Conservation (phyloP, 2,329 filamentous ascomycete species). For the Pleoardoris graminearum region DNA sequence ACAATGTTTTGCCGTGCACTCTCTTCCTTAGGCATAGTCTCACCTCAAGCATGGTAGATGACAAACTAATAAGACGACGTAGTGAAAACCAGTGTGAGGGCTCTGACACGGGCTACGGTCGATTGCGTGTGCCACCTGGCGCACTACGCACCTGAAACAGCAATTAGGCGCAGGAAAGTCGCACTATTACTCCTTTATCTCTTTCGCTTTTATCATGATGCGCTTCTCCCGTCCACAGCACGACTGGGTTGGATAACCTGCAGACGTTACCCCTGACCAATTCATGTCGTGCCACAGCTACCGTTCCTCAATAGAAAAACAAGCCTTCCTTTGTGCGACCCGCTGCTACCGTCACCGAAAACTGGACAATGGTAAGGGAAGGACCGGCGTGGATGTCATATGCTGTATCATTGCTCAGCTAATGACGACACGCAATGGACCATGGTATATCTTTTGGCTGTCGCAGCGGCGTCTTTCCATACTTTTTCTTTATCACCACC, state of each 20-base stretch:
- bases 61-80: background rate
- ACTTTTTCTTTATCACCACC: background rate
- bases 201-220: too few species aligned
- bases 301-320: background rate
- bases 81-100: background rate
- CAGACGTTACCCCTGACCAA: background rate
- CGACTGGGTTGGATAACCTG: background rate
- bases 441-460: background rate
- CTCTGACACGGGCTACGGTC: background rate
- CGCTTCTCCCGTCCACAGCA: background rate
- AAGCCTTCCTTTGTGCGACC: slow-evolving; percentile 1
- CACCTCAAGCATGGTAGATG: background rate
- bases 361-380: background rate
- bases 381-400: background rate
- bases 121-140: background rate
- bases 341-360: background rate
- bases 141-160: too few species aligned
- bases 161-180: too few species aligned
- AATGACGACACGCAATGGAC: background rate
- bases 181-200: too few species aligned
- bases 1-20: background rate
- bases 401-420: background rate
- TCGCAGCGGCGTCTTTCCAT: background rate
- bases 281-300: background rate
- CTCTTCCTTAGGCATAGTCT: background rate